phyloP scores from a whole-genome alignment of 2,329 filamentous ascomycete species.

The Myriosclerotinia curreyana region DNA sequence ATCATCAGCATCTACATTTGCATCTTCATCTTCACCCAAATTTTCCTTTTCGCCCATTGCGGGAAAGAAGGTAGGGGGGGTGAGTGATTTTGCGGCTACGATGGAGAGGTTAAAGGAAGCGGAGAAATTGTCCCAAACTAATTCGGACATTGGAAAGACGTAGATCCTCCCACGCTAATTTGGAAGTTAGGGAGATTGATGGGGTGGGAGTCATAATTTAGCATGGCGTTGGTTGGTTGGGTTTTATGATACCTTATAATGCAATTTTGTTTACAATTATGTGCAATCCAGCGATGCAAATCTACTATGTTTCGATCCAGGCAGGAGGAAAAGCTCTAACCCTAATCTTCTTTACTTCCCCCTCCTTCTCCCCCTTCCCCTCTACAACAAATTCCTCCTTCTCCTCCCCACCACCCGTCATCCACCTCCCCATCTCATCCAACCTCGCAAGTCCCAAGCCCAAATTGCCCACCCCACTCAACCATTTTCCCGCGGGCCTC shows the following conservation, averaged over 20 bases:
- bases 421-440: slow-evolving; percentile 84
- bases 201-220: slow-evolving; percentile 24
- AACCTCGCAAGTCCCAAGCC: slow-evolving; percentile 83
- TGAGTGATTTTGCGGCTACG: slow-evolving; percentile 43
- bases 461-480: slow-evolving; percentile 76
- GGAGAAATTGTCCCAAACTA: slow-evolving; percentile 40
- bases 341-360: slow-evolving; percentile 46
- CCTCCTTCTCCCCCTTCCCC: slow-evolving; percentile 42
- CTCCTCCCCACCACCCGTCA: slow-evolving; percentile 54
- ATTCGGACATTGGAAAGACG: background rate
- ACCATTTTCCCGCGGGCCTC: slow-evolving; percentile 76
- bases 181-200: background rate
- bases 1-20: slow-evolving; percentile 32
- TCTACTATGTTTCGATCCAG: slow-evolving; percentile 51
- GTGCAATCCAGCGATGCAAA: background rate
- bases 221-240: slow-evolving; percentile 33
- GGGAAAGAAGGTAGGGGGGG: slow-evolving; percentile 32
- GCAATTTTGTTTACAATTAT: background rate
- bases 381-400: slow-evolving; percentile 53
- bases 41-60: slow-evolving; percentile 38
- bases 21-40: slow-evolving; percentile 37
- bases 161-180: no score
- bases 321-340: slow-evolving; percentile 80
- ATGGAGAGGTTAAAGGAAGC: slow-evolving; percentile 57
- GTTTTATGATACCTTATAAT: background rate